Evolutionary conservation across 176 grass and related monocot genomes (phyloP), one percentile per base, ranked within the genome.

Genomic region (Oryza rufipogon): DNA sequence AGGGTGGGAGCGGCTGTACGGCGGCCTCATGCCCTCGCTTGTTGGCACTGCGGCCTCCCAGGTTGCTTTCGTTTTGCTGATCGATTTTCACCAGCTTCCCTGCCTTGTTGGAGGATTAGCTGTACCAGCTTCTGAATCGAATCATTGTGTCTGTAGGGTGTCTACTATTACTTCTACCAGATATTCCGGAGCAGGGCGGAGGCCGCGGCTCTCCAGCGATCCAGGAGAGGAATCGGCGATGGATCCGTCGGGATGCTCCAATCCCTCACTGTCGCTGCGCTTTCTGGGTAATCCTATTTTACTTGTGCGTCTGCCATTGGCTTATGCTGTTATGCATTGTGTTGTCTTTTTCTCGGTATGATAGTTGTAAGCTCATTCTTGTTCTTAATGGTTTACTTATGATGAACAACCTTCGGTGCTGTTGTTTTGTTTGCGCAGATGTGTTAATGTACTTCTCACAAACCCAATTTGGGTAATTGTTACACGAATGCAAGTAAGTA

Each of bases 131-230:
- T 78, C 66, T 72, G 17, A n/a, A 86, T 86, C 15, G 8, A 78
- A 78, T 51, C 6, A 13, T 28, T 73, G 4, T 72, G 68, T 74
- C 73, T 17, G 68, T 68, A 97, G 93, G 96, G 96, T 42, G 93
- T 99, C 68, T 99, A 99, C 83, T 98, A 99, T 78, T 99, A 89
- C 78, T 96, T 99, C 89, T 99, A 96, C 81, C 93, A 99, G 86
- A 92, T 94, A 86, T 99, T 99, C 78, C 80, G 93, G 83, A 88
- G 85, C 74, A 87, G 76, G 60, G 91, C 89, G 51, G 91, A 99
- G 83, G 81, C 89, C 9, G 87, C 73, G 42, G 91, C 93, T 47
- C 91, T 87, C 51, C 81, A 82, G 66, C 89, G 73, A 44, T 83
- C 83, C 39, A 83, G 70, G 11, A 94, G 84, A 81, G 91, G 96